Percentiles rank a stretch among this genome's conserved stretches.
These are phyloP conservation scores for Hemileia vastatrix DNA, from an alignment of 1,284 basidiomycete genomes.

Conservation along the genomic window DNA sequence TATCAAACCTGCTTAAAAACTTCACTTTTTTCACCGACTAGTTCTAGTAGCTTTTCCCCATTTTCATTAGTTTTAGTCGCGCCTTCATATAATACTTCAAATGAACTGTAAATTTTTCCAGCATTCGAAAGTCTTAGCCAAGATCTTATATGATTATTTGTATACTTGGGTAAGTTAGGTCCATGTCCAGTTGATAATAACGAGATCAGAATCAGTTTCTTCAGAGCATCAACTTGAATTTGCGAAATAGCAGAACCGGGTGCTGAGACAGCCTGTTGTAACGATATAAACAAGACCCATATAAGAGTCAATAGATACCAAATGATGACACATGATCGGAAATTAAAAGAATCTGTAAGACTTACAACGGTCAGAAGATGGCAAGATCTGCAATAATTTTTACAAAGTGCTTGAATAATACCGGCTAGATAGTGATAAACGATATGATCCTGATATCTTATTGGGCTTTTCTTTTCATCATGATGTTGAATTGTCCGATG, in stretches of 20 bases:
- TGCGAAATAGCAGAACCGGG: constrained; percentile 17
- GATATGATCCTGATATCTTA: constrained; percentile 20
- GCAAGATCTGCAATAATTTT: constrained; percentile 14
- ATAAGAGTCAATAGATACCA: background rate
- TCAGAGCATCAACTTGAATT: constrained; percentile 15
- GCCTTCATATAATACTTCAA: constrained; percentile 4
- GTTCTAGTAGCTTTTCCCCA: background rate
- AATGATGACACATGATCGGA: background rate
- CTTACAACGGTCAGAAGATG: constrained; percentile 16
- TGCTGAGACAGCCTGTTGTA: constrained; percentile 14
- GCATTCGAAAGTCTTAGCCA: background rate
- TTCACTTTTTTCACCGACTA: background rate
- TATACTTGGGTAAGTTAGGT: constrained; percentile 13
- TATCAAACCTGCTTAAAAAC: constrained; percentile 8
- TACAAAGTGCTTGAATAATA: constrained; percentile 11
- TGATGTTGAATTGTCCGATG: too few species aligned
- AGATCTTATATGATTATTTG: constrained; percentile 7
- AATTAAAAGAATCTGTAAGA: background rate
- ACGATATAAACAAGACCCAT: background rate
- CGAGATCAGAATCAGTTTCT: constrained; percentile 17
- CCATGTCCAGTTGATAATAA: constrained; percentile 5
- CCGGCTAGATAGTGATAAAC: constrained; percentile 21
- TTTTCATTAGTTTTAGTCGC: background rate
- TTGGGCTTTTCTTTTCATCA: constrained; percentile 17
- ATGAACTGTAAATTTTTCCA: background rate